Conservation (phyloP, 257 asterid genomes). For the Solanum habrochaites region DNA sequence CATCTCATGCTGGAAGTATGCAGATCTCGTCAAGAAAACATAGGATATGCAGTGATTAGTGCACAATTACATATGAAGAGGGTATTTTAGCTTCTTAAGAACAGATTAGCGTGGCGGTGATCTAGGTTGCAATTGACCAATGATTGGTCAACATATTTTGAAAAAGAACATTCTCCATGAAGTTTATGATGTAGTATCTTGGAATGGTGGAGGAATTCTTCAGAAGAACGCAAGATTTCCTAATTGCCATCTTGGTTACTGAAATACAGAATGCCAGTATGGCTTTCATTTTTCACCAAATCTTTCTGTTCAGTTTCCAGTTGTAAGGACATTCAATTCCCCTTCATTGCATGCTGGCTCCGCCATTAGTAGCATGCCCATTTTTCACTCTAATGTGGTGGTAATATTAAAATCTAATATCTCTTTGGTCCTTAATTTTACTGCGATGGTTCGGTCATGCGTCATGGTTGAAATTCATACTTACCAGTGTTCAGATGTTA, state of each 20-base stretch:
- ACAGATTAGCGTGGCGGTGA: neutral
- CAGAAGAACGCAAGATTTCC: neutral
- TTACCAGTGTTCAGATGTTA: slow-evolving; percentile 86
- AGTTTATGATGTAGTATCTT: neutral
- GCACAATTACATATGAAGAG: neutral
- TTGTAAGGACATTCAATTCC: neutral
- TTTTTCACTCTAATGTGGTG: neutral
- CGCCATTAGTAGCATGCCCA: neutral
- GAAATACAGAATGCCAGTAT: neutral
- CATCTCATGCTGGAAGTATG: neutral
- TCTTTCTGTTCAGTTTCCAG: neutral
- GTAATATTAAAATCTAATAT: neutral
- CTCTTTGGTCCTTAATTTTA: neutral
- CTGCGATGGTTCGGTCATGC: slow-evolving; percentile 85
- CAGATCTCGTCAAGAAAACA: neutral
- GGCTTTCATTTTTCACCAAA: neutral
- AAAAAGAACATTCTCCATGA: neutral
- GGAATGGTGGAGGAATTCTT: neutral
- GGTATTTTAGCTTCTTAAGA: neutral
- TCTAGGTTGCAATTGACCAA: neutral
- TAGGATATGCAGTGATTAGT: neutral
- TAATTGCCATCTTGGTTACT: neutral
- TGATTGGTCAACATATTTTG: neutral
- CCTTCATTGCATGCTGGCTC: neutral
- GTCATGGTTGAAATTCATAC: slow-evolving; percentile 91